Base-by-base conservation (phyloP, 352 stramenopile genomes). In the Hyaloperonospora brassicae region DNA sequence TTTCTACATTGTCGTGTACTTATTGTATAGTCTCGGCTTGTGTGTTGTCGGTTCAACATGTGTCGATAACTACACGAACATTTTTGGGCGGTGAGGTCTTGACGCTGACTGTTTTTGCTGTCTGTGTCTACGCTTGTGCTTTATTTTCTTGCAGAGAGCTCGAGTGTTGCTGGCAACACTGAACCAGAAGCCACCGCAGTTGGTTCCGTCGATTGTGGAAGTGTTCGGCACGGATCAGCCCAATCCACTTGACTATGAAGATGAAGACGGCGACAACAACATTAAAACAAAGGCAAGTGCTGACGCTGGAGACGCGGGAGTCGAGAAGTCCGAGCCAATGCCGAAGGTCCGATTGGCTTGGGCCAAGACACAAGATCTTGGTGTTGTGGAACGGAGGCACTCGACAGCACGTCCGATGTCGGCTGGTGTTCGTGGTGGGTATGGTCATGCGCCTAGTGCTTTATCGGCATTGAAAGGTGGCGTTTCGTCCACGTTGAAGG, bases 151-250 rank as follows among this genome's bases (percentile, higher is more conserved):
- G n/a, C 55, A 93, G 84, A 89, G 87, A 83, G 79, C 79, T 40
- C 72, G 73, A 5, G 62, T 85, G 21, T 66, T 78, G 38, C 45
- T 87, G n/a, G 76, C 75, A 13, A 75, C 66, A 57, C 66, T 93
- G 4, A 71, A 64, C 27, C 59, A 76, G 44, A 93, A 91, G 48
- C 80, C 84, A n/a, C 78, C 81, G 30, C 84, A 93, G 50, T 66
- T 93, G n/a, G 66, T 91, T 36, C 84, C 84, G 24, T 89, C 84
- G 7, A 50, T 93, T 1, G 14, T 70, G 34, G 73, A 93, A 47
- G 75, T 93, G 7, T 93, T 93, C 63, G 84, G 84, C 30, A 90
- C 80, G 2, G 64, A 86, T 10, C 74, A 77, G 12, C 84, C 84
- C 12, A 87, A 91, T 59, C 84, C 84, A 6, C 65, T 72, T 5